Evolutionary conservation across 163 green algal species (phyloP).

Genomic region (Chlamydomonas reinhardtii): DNA sequence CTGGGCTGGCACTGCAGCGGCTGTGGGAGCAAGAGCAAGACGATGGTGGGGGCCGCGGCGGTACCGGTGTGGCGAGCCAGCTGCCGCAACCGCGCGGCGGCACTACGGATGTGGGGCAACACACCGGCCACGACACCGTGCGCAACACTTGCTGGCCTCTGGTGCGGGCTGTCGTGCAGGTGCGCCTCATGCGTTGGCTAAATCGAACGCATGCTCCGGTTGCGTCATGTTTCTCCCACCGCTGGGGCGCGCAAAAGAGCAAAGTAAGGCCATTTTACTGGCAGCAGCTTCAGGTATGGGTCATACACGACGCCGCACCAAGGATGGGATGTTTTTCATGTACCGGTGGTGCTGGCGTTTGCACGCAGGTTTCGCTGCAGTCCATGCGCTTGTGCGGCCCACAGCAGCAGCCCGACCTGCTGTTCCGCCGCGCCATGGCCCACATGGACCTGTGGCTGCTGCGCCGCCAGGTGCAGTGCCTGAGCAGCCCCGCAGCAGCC

Average conservation of each 20-base stretch:
- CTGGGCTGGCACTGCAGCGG: neutral
- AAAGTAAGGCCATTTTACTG: neutral
- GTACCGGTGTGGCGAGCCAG: too few species aligned
- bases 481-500: neutral
- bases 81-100: conserved; percentile 29
- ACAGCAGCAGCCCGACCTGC: neutral
- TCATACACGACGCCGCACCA: too few species aligned
- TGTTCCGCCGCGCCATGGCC: conserved; percentile 22
- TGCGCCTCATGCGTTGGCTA: conserved; percentile 15
- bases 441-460: conserved; percentile 60
- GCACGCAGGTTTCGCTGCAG: conserved; percentile 36
- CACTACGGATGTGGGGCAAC: conserved; percentile 56
- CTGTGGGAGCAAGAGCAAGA: neutral
- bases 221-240: too few species aligned
- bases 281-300: neutral
- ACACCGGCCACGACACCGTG: conserved; percentile 36
- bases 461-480: conserved; percentile 6
- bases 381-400: neutral
- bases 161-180: conserved; percentile 56
- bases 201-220: too few species aligned
- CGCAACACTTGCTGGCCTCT: conserved; percentile 58
- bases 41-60: neutral
- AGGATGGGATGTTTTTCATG: neutral
- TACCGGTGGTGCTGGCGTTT: neutral
- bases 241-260: too few species aligned